Evolutionary conservation across 129 eudicot genomes (phyloP), one percentile per base, ranked within the genome.

Genomic region (Ambrosia trifida): DNA sequence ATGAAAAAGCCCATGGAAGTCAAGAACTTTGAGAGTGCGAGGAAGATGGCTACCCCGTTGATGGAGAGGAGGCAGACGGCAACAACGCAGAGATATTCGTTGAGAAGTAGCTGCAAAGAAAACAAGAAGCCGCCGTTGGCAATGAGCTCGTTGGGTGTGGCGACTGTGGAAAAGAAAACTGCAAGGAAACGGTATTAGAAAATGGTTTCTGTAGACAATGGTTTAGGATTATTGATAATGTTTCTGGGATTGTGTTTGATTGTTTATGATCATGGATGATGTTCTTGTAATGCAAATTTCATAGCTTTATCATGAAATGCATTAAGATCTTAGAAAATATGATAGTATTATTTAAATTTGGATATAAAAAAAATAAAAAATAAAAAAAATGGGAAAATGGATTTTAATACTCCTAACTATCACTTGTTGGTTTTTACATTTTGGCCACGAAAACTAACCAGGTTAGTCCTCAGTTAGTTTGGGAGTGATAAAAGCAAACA

Each of bases 101-200:
- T 92, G 61, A 92, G 98, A 72, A 89, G 98, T 64, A 73, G 84
- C 44, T 52, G 45, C 12, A 87, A 86, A 82, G 96, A 81, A 63
- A 89, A 82, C 79, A 91, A 86, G 84, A 91, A 91, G 77, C 97
- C 95, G 3, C 92, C 88, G 10, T 38, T 80, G 74, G 83, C 90
- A 14, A 31, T 59, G 65, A 59, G 65, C 41, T 59, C 40, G 38
- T 10, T 57, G 38, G 64, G 64, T 9, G 7, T 8, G 7, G 54
- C 36, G 72, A 79, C 73, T 43, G 73, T 40, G 75, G 77, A 45
- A 71, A 80, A 77, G 80, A 90, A 76, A 80, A 72, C 50, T 47
- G 63, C 87, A 58, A 85, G 78, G 51, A 78, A 78, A 70, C 67
- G 77, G 67, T 78, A 78, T 24, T 78, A 78, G 72, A 11, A n/a